Evolutionary conservation across 2,329 filamentous ascomycete species (phyloP).

Genomic region (Rachicladosporium sp.): DNA sequence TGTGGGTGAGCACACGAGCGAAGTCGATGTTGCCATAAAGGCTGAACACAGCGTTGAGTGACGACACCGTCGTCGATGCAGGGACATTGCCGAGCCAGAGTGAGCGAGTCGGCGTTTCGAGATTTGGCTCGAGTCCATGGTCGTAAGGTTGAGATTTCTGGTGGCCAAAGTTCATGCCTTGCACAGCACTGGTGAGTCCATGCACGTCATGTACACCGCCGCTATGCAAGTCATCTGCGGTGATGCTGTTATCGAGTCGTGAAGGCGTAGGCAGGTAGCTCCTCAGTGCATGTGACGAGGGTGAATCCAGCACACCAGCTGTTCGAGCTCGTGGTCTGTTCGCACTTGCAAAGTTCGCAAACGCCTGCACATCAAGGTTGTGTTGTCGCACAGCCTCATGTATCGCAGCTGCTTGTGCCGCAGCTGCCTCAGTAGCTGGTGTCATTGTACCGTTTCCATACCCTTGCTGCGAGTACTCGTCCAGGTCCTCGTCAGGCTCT

Average conservation of each 20-base stretch:
- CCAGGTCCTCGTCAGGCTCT: slow-evolving; percentile 54
- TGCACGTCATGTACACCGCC: slow-evolving; percentile 68
- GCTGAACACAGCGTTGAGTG: slow-evolving; percentile 87
- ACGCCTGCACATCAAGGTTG: slow-evolving; percentile 86
- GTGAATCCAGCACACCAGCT: slow-evolving; percentile 78
- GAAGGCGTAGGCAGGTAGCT: slow-evolving; percentile 66
- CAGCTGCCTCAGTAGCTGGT: slow-evolving; percentile 45
- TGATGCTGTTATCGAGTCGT: slow-evolving; percentile 63
- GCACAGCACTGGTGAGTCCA: slow-evolving; percentile 69
- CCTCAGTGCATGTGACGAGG: slow-evolving; percentile 49
- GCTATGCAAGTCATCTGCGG: slow-evolving; percentile 60
- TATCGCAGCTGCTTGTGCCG: slow-evolving; percentile 45
- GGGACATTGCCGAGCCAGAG: slow-evolving; percentile 97
- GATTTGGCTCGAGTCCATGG: slow-evolving; percentile 60
- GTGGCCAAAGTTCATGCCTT: slow-evolving; percentile 62
- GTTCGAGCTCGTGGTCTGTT: slow-evolving; percentile 82
- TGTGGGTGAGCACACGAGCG: slow-evolving; percentile 87
- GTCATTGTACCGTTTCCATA: slow-evolving; percentile 48
- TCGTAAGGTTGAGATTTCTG: slow-evolving; percentile 44
- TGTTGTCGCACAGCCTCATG: slow-evolving; percentile 73
- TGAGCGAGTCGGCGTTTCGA: slow-evolving; percentile 83
- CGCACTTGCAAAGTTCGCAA: slow-evolving; percentile 72
- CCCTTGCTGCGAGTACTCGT: slow-evolving; percentile 40
- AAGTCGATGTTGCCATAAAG: slow-evolving; percentile 82
- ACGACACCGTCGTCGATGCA: slow-evolving; percentile 90